These are phyloP conservation scores for Anaeromyces robustus DNA, from an alignment of 192 early-diverging fungal species.

Conservation along the genomic window DNA sequence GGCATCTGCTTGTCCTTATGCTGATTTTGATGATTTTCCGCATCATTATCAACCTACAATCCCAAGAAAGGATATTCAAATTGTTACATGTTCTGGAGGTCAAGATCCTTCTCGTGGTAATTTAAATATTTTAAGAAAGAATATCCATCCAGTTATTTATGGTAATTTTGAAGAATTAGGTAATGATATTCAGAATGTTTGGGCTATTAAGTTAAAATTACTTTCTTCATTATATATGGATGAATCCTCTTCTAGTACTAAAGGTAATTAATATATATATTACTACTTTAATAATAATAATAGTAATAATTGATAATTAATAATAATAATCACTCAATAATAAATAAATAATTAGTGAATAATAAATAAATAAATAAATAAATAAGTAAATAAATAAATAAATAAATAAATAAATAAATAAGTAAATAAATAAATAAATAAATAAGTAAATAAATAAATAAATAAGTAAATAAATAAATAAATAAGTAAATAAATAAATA, in stretches of 20 bases:
- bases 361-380: no score
- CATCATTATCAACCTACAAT: conserved; percentile 9
- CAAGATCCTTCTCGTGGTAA: conserved; percentile 27
- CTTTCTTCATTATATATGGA: not conserved
- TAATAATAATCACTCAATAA: no score
- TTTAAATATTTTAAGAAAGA: conserved; percentile 39
- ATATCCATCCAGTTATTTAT: conserved; percentile 41
- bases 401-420: no score
- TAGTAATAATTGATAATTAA: no score
- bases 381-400: no score
- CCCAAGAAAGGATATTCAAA: conserved; percentile 21
- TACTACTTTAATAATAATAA: no score
- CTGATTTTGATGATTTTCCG: not conserved
- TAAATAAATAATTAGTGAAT: no score
- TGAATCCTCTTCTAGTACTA: not conserved
- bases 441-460: no score
- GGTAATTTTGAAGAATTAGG: conserved; percentile 30
- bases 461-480: no score
- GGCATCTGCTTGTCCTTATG: not conserved
- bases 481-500: no score
- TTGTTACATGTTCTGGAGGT: conserved; percentile 41
- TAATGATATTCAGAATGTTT: conserved; percentile 38
- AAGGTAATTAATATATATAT: no score
- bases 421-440: no score
- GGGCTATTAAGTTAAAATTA: conserved; percentile 47